These are phyloP conservation scores for Asterionellopsis glacialis DNA, from an alignment of 108 stramenopile species.

Conservation along the genomic window DNA sequence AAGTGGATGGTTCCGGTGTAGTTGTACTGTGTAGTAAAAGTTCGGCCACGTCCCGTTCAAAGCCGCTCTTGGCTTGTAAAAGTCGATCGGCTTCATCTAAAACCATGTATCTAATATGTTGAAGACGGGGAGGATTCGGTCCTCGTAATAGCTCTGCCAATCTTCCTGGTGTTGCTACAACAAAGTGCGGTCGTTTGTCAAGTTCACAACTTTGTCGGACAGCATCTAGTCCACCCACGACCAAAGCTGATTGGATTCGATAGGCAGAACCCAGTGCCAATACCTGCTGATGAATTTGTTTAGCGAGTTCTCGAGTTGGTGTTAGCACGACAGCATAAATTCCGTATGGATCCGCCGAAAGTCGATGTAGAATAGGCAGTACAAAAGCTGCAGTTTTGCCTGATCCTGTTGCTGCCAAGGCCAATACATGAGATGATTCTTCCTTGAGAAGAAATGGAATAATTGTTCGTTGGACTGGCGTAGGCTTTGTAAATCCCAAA, in stretches of 20 bases:
- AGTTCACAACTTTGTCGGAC: constrained; percentile 72
- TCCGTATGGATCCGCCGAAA: constrained; percentile 86
- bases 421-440: constrained; percentile 51
- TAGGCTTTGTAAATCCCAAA: constrained; percentile 61
- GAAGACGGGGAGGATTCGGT: constrained; percentile 58
- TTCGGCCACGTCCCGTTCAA: constrained; percentile 89
- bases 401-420: constrained; percentile 70
- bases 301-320: constrained; percentile 96
- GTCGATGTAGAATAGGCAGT: constrained; percentile 82
- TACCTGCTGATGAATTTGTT: constrained; percentile 95
- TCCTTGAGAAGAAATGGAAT: constrained; percentile 63
- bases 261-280: constrained; percentile 83
- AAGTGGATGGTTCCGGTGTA: too few relatives aligned
- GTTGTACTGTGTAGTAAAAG: constrained; percentile 63
- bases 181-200: constrained; percentile 84
- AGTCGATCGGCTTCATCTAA: constrained; percentile 98
- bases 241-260: constrained; percentile 67
- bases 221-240: constrained; percentile 89
- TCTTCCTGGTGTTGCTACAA: constrained; percentile 95
- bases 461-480: constrained; percentile 65
- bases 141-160: constrained; percentile 82
- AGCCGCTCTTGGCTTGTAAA: constrained; percentile 70
- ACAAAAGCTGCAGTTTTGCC: constrained; percentile 94
- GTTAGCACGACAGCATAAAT: constrained; percentile 90
- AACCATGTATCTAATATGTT: constrained; percentile 81